Evolutionary conservation across 1,139 yeast species (phyloP), one percentile per base, ranked within the genome.

Genomic region (Protomyces lactucae-debilis): DNA sequence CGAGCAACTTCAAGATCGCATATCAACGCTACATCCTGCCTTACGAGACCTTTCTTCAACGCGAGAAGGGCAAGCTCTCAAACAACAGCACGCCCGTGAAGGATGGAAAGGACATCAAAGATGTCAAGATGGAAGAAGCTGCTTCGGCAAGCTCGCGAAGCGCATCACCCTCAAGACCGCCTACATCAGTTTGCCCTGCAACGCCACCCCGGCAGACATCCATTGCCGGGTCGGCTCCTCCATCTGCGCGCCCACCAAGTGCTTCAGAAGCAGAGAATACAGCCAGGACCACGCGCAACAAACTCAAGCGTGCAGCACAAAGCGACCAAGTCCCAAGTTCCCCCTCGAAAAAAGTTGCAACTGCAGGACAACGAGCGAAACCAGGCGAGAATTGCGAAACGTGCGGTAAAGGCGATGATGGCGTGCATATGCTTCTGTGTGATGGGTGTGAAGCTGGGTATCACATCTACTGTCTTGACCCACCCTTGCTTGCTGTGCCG

Each of bases 371-470:
- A 21, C 57, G 9, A n/a, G 37, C 51, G n/a, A 61, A 65, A 35
- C 65, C 61, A 3, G 67, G 67, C 6, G 67, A 65, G 64, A 66
- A 68, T 53, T 67, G 70, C 45, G 65, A 69, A 45, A 71, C 84
- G 2, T 87, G 95, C 72, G 80, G 82, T 4, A 74, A 74, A 16
- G 77, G 78, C 66, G 80, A 80, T 61, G 76, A 80, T 23, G 86
- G 87, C 0, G 75, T 78, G 0, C 74, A 78, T 21, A 83, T 85
- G 3, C 74, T 87, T 28, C 73, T 84, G 6, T 88, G 96, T 73
- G 90, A 86, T 68, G 86, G 87, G 51, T 91, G 97, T 73, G 85
- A 86, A 67, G 80, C 81, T 61, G 81, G 83, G 0, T 89, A 77
- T 73, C 97, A 91, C 73, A 78, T 79, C 75, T 74, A 77, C 53